These are phyloP conservation scores for Scleromitrula shiraiana DNA, from an alignment of 2,329 filamentous ascomycete species.

Conservation along the genomic window DNA sequence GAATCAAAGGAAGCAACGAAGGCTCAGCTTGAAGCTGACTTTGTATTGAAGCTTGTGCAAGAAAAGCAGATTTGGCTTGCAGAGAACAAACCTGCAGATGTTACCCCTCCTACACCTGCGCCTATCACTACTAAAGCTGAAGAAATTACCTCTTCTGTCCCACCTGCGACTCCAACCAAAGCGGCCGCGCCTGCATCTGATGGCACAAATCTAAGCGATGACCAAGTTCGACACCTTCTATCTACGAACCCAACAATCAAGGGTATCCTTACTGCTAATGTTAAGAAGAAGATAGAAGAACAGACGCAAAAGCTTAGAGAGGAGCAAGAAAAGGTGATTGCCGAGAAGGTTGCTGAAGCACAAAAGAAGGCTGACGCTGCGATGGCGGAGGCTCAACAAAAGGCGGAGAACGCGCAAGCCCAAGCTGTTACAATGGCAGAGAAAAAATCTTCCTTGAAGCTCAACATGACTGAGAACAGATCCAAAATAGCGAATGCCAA, in stretches of 20 bases:
- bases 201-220: constrained; percentile 32
- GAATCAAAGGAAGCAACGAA: constrained; percentile 46
- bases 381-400: constrained; percentile 44
- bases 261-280: constrained; percentile 44
- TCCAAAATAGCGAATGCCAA: constrained; percentile 58
- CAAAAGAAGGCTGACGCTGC: constrained; percentile 34
- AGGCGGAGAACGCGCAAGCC: constrained; percentile 22
- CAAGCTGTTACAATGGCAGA: constrained; percentile 63
- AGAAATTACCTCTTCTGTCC: constrained; percentile 1
- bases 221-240: constrained; percentile 49
- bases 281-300: constrained; percentile 55
- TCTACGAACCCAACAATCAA: constrained; percentile 42
- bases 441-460: constrained; percentile 65
- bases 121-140: constrained; percentile 28
- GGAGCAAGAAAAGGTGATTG: constrained; percentile 37
- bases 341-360: constrained; percentile 43
- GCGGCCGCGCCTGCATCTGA: constrained; percentile 6
- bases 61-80: constrained; percentile 55
- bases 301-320: constrained; percentile 53
- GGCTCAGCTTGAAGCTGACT: constrained; percentile 41
- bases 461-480: constrained; percentile 73
- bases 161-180: constrained; percentile 20
- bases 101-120: constrained; percentile 33
- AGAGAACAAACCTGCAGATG: constrained; percentile 35
- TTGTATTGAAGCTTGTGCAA: constrained; percentile 47